Conservation (phyloP, 2,329 filamentous ascomycete species). For the Zalaria obscura region DNA sequence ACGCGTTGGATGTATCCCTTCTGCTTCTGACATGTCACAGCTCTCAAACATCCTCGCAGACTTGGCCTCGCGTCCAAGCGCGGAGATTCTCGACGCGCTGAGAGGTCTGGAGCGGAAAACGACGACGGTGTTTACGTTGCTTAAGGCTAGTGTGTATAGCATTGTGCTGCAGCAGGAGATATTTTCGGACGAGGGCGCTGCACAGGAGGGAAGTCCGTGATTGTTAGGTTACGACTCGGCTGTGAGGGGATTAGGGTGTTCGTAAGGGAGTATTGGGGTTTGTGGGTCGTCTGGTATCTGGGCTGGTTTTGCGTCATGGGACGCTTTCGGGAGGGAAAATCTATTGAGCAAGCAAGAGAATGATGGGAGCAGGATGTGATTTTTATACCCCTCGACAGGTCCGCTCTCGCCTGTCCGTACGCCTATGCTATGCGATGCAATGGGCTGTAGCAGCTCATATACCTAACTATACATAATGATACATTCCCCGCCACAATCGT, state of each 20-base stretch:
- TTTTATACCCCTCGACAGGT: no score
- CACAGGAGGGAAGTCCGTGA: no score
- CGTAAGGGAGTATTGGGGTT: no score
- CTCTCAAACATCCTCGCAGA: constrained; percentile 47
- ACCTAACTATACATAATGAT: neutral
- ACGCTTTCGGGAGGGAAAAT: no score
- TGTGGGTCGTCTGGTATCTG: no score
- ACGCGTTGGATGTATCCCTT: neutral
- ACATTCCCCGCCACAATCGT: neutral
- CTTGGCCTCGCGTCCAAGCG: constrained; percentile 47
- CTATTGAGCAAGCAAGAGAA: no score
- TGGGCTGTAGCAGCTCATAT: neutral
- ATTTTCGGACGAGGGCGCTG: constrained; percentile 43
- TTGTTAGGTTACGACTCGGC: no score
- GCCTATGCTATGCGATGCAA: neutral
- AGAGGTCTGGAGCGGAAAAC: constrained; percentile 87
- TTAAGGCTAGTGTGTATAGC: constrained; percentile 97
- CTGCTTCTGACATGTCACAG: constrained; percentile 13
- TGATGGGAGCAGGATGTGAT: no score
- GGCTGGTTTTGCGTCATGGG: no score
- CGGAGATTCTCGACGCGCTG: constrained; percentile 73
- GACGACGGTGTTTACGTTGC: constrained; percentile 80
- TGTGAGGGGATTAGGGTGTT: no score
- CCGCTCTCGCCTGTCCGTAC: neutral
- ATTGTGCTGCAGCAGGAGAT: constrained; percentile 98